Percentiles rank a stretch among this genome's conserved stretches.
Conservation (phyloP, 352 stramenopile genomes). For the Plasmopara muralis region DNA sequence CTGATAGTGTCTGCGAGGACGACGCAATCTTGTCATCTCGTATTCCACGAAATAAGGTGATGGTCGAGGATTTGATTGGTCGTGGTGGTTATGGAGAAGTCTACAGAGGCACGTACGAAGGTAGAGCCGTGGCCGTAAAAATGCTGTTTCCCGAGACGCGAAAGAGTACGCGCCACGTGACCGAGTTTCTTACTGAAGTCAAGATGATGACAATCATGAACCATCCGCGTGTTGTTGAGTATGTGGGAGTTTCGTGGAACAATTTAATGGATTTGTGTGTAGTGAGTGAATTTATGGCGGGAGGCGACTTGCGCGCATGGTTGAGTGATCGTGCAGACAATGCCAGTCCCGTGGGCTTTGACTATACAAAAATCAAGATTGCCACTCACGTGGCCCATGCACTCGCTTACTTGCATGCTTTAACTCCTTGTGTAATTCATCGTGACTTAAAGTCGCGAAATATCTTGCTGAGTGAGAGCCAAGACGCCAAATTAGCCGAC, state of each 20-base stretch:
- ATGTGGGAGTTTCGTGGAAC: conserved; percentile 53
- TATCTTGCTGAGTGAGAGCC: conserved; percentile 30
- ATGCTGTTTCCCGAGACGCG: conserved; percentile 36
- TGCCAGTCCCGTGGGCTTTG: conserved; percentile 23
- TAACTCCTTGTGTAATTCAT: conserved; percentile 35
- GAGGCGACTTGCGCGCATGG: conserved; percentile 43
- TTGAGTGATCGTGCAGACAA: conserved; percentile 28
- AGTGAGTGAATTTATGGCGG: conserved; percentile 56
- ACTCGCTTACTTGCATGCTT: conserved; percentile 40
- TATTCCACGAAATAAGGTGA: conserved; percentile 36
- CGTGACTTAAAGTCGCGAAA: conserved; percentile 51
- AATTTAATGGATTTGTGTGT: conserved; percentile 48
- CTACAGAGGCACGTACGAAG: conserved; percentile 34
- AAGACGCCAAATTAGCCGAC: conserved; percentile 39
- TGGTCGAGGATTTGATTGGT: conserved; percentile 34
- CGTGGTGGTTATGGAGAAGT: conserved; percentile 51
- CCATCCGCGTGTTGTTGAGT: conserved; percentile 41
- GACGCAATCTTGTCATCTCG: conserved; percentile 33
- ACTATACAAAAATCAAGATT: conserved; percentile 34
- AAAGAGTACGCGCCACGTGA: conserved; percentile 33
- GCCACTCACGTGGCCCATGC: conserved; percentile 32
- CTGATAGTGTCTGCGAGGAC: conserved; percentile 39
- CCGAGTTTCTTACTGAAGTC: conserved; percentile 44
- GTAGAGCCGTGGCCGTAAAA: conserved; percentile 40
- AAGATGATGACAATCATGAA: conserved; percentile 45